These are phyloP conservation scores for Ophiostoma sp. DNA, from an alignment of 2,329 filamentous ascomycete species.

Conservation along the genomic window DNA sequence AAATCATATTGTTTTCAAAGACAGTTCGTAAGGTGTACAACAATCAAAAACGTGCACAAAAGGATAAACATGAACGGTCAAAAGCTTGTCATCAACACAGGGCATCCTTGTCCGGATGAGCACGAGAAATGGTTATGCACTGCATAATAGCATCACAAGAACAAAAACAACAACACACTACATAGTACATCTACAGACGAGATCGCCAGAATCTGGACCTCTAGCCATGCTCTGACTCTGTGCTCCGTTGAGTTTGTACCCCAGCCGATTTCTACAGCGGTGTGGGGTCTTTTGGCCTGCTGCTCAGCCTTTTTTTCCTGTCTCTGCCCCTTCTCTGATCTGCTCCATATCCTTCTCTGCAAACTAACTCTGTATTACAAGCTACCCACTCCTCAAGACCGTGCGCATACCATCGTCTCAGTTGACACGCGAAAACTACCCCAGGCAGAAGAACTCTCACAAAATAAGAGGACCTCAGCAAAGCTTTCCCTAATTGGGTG, in stretches of 20 bases:
- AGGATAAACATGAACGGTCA: background rate
- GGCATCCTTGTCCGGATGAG: background rate
- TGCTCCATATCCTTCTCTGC: background rate
- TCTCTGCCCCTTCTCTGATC: background rate
- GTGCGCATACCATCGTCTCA: background rate
- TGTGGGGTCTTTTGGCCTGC: background rate
- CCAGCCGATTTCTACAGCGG: background rate
- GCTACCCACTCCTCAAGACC: constrained; percentile 5
- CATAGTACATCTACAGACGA: background rate
- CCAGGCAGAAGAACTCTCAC: background rate
- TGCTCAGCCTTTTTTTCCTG: background rate
- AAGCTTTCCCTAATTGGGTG: background rate
- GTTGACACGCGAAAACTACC: background rate
- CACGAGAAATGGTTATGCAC: background rate
- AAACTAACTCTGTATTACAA: background rate
- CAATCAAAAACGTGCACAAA: background rate
- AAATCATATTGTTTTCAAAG: background rate
- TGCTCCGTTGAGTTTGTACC: background rate
- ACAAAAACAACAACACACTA: background rate
- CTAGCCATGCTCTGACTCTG: background rate
- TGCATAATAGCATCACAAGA: background rate
- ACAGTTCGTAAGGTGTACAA: background rate
- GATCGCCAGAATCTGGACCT: background rate
- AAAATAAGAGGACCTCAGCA: background rate
- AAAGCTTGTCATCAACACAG: background rate